phyloP scores from a whole-genome alignment of 148 eudicot genomes.

The Camellia granthamiana region DNA sequence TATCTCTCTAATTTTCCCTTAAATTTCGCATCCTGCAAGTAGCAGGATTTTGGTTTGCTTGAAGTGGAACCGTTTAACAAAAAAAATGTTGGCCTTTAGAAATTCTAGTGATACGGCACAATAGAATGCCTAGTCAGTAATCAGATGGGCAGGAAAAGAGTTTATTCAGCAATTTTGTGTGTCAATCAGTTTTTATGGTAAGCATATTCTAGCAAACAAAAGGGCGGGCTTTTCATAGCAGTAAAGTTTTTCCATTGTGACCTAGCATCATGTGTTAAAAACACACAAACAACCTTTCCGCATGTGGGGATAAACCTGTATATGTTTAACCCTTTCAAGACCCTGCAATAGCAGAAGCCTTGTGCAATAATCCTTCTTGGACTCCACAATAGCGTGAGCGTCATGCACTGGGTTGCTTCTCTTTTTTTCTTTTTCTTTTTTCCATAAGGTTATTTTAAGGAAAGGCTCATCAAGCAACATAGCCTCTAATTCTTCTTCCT shows the following conservation, averaged over 20 bases:
- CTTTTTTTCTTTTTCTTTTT: no score
- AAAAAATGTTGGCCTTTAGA: neutral
- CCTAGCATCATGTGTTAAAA: no score
- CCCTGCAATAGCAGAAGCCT: no score
- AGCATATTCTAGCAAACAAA: no score
- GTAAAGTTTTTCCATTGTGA: no score
- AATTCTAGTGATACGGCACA: neutral
- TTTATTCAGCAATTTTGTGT: neutral
- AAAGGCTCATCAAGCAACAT: neutral
- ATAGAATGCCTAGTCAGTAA: neutral
- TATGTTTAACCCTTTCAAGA: no score
- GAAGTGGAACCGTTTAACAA: neutral
- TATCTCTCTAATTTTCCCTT: neutral
- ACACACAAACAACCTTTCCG: no score
- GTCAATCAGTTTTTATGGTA: neutral
- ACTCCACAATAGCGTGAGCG: no score
- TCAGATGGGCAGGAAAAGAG: constrained; percentile 3
- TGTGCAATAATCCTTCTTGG: no score
- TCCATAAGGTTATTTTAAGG: neutral
- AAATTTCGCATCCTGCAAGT: neutral
- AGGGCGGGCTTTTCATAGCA: no score
- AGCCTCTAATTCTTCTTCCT: neutral
- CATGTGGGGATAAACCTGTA: no score
- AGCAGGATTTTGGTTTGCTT: neutral
- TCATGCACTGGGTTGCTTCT: no score